Base-by-base conservation (phyloP, 1,284 basidiomycete species). In the Papiliotrema flavescens region DNA sequence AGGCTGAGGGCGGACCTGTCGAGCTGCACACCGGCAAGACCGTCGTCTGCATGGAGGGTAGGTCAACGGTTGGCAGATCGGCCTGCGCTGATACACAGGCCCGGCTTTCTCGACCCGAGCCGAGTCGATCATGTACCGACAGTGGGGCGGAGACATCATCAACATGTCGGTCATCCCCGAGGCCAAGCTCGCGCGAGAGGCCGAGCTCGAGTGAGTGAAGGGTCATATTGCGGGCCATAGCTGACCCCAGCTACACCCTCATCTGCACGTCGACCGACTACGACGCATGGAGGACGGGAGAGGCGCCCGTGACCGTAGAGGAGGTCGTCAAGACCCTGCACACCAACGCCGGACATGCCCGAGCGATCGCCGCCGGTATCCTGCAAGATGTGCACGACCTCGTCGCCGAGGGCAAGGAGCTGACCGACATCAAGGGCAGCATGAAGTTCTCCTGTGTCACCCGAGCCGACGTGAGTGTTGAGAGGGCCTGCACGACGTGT, bases 41-140 rank as follows among this genome's bases (percentile, higher is more conserved):
- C 11, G 85, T 96, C 52, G 87, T 98, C 41, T 95, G 91, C 74
- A 98, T 98, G 93, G 95, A 98, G 72, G 95, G 95, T 24, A 88
- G 91, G 78, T 95, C 20, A 5, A 32, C 5, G 13, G 13, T 4
- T 39, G 20, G 11, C 23, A 37, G 32, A 37, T 26, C 20, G 5
- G 26, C 13, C 6, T 11, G 17, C 20, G 26, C 39, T 28, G 11
- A 50, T 32, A 4, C 22, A 15, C 55, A 75, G 75, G 71, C 42
- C 73, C 71, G 26, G 73, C 73, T 1, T 79, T 78, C 65, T 79
- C 90, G 51, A 98, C 95, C 4, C 81, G 95, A 36, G 96, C 95
- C 20, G 95, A 98, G 82, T 92, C 89, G 67, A 70, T 84, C 66
- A 95, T 98, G 92, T 97, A 98, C 77, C 82, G 93, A 39, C 80